Percentiles rank a stretch among this genome's conserved stretches.
These are phyloP conservation scores for Mortierella sp. DNA, from an alignment of 371 early-diverging fungal species.

Conservation along the genomic window DNA sequence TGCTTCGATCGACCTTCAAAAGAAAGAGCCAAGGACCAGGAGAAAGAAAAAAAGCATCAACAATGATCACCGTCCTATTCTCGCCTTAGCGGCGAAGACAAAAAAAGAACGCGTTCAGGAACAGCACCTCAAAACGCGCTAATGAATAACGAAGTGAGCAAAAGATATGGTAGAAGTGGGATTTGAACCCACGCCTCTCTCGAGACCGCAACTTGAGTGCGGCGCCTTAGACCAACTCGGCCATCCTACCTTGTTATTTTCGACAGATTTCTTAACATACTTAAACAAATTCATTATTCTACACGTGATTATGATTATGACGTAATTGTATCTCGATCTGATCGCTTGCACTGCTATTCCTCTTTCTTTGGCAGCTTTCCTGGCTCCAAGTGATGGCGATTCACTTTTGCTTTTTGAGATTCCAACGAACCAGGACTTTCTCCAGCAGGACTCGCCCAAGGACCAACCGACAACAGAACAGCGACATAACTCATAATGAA, in stretches of 20 bases:
- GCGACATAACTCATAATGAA: constrained; percentile 66
- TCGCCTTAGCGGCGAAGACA: neutral
- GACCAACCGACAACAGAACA: neutral
- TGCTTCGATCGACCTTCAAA: no score
- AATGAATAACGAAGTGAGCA: neutral
- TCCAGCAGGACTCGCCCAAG: constrained; percentile 13
- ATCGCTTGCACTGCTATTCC: neutral
- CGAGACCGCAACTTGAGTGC: constrained; percentile 58
- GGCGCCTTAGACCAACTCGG: constrained; percentile 55
- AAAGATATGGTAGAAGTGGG: constrained; percentile 53
- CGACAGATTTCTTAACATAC: neutral
- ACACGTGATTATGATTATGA: neutral
- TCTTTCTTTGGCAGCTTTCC: neutral
- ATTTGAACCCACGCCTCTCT: constrained; percentile 57
- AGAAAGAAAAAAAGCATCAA: no score
- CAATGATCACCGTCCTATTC: no score
- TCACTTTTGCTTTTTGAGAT: neutral
- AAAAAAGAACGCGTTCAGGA: neutral
- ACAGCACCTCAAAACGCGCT: neutral
- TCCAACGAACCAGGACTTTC: constrained; percentile 4
- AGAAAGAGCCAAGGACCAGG: no score
- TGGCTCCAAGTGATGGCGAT: neutral
- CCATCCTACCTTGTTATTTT: constrained; percentile 34
- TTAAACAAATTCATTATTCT: neutral
- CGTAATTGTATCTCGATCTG: neutral